Conservation (phyloP, 2,329 filamentous ascomycete genomes). For the Alternaria brassicae region DNA sequence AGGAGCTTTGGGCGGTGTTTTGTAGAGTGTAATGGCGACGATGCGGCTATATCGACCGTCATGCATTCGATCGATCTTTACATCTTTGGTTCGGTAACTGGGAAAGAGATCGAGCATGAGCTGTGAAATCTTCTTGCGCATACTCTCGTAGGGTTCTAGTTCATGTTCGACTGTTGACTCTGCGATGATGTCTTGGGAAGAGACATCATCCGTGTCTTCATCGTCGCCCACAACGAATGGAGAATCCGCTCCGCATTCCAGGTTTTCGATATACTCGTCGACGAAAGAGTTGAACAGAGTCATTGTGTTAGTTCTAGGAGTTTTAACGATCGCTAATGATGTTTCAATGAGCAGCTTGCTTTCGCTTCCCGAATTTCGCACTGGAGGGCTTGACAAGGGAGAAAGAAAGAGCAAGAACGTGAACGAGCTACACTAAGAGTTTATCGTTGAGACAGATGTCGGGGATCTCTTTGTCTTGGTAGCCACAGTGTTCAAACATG, state of each 20-base stretch:
- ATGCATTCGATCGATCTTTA: neutral
- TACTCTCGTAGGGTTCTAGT: neutral
- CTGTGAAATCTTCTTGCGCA: neutral
- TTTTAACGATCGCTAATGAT: neutral
- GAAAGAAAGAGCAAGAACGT: neutral
- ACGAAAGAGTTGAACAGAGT: neutral
- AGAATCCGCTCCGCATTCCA: neutral
- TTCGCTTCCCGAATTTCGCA: neutral
- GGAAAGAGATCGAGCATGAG: conserved; percentile 4
- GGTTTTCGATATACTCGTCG: neutral
- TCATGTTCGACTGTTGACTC: neutral
- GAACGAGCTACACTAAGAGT: neutral
- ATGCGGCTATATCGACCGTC: neutral
- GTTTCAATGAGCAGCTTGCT: too few relatives aligned
- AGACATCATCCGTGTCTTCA: neutral
- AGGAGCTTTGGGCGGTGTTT: neutral
- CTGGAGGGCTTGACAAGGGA: neutral
- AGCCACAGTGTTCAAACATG: neutral
- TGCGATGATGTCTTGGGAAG: too few relatives aligned
- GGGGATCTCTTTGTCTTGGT: neutral
- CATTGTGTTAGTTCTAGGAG: neutral
- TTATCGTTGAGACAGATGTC: neutral
- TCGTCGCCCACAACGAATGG: neutral
- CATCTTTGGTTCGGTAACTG: neutral
- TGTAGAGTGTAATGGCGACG: neutral